These are phyloP conservation scores for Alternaria metachromatica DNA, from an alignment of 2,329 filamentous ascomycete genomes.

Conservation along the genomic window DNA sequence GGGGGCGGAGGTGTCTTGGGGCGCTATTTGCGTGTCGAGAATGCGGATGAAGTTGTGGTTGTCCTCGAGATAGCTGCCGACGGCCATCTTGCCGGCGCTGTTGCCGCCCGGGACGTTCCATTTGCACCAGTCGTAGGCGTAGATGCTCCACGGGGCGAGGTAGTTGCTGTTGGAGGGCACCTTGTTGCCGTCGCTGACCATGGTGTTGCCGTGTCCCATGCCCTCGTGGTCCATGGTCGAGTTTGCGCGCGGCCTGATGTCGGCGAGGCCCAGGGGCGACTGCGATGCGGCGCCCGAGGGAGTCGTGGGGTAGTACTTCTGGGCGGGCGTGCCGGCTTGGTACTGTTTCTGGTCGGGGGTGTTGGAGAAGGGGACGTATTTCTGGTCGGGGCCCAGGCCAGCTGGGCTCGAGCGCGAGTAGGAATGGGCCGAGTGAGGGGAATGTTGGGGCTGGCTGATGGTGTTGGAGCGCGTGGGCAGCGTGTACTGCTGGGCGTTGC, in stretches of 20 bases:
- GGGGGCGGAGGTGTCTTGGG: conserved; percentile 71
- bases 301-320: conserved; percentile 65
- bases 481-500: conserved; percentile 66
- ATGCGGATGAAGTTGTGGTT: conserved; percentile 99
- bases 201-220: conserved; percentile 61
- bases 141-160: conserved; percentile 90
- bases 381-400: conserved; percentile 63
- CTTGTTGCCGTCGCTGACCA: conserved; percentile 70
- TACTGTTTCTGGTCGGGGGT: conserved; percentile 67
- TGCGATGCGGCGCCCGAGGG: conserved; percentile 72
- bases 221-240: conserved; percentile 77
- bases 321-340: conserved; percentile 51
- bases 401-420: conserved; percentile 88
- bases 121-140: conserved; percentile 99
- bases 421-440: conserved; percentile 50
- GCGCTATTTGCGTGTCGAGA: conserved; percentile 81
- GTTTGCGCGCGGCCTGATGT: conserved; percentile 87
- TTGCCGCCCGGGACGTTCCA: conserved; percentile 77
- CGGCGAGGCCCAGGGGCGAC: conserved; percentile 87
- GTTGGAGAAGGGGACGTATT: conserved; percentile 67
- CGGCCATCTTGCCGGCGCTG: conserved; percentile 87
- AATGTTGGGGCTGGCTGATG: conserved; percentile 61
- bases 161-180: conserved; percentile 84
- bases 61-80: conserved; percentile 96
- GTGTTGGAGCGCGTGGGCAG: conserved; percentile 71